Percentiles rank a stretch among this genome's conserved stretches.
phyloP scores from a whole-genome alignment of 2,329 filamentous ascomycete genomes.

The Sporothrix protearum region DNA sequence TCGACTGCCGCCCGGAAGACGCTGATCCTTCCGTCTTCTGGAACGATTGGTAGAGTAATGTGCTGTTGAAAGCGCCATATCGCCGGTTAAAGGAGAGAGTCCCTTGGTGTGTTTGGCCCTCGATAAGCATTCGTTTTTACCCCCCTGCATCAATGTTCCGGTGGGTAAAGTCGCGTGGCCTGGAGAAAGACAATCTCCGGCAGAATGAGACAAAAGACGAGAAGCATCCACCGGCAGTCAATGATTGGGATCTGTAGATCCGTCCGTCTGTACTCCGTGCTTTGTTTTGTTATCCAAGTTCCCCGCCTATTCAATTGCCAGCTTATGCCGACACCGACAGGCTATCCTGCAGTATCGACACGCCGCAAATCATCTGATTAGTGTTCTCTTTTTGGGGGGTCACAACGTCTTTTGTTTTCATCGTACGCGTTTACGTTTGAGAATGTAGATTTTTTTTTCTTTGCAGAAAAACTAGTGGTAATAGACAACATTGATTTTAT shows the following conservation, averaged over 20 bases:
- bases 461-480: no score
- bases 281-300: no score
- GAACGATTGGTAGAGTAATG: neutral
- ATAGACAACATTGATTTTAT: no score
- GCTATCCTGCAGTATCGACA: neutral
- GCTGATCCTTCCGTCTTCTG: neutral
- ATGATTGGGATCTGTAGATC: neutral
- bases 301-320: neutral
- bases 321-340: constrained; percentile 1
- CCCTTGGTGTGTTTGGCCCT: neutral
- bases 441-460: no score
- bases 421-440: no score
- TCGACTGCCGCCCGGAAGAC: neutral
- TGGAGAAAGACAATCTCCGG: neutral
- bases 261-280: no score
- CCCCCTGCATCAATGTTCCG: neutral
- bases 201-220: neutral
- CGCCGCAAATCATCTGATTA: neutral
- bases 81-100: constrained; percentile 3
- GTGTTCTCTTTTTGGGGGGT: no score
- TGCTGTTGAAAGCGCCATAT: neutral
- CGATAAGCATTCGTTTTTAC: neutral
- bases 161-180: neutral
- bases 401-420: no score
- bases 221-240: constrained; percentile 12